phyloP scores from a whole-genome alignment of 2,329 filamentous ascomycete genomes.

The Cladophialophora psammophila region DNA sequence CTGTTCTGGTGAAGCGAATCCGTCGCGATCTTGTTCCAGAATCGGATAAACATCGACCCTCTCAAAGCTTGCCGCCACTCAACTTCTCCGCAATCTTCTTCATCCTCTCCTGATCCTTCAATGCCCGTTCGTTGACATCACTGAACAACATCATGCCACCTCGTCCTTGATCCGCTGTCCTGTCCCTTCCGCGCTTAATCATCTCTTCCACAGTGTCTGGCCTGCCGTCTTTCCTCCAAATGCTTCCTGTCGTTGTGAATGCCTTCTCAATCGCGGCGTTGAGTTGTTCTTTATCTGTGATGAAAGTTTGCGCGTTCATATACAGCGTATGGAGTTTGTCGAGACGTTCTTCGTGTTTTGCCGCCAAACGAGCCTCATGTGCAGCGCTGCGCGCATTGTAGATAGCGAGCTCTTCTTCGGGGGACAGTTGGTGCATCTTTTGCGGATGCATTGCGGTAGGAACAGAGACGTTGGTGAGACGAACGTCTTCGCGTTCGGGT shows the following conservation, averaged over 20 bases:
- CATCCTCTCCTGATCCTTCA: conserved; percentile 62
- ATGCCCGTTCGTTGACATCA: conserved; percentile 43
- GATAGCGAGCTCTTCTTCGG: conserved; percentile 49
- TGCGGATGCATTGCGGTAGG: conserved; percentile 61
- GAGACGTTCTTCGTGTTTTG: conserved; percentile 66
- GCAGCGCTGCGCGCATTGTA: conserved; percentile 45
- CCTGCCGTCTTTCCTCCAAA: conserved; percentile 60
- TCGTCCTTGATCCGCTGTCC: conserved; percentile 27
- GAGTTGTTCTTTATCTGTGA: conserved; percentile 80
- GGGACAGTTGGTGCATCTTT: conserved; percentile 25
- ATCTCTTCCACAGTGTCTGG: conserved; percentile 59
- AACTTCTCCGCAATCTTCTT: conserved; percentile 71
- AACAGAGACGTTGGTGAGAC: conserved; percentile 74
- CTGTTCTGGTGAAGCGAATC: background rate
- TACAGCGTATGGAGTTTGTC: conserved; percentile 86
- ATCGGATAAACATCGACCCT: background rate
- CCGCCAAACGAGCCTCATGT: conserved; percentile 53
- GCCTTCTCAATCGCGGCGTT: conserved; percentile 73
- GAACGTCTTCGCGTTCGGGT: conserved; percentile 77
- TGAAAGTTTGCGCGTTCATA: conserved; percentile 85
- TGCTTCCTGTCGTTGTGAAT: conserved; percentile 69
- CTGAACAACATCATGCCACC: conserved; percentile 28
- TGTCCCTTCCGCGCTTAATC: conserved; percentile 37
- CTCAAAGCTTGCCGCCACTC: conserved; percentile 69
- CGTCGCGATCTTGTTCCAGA: background rate